These are phyloP conservation scores for Xylariaceae sp. DNA, from an alignment of 2,329 filamentous ascomycete species.

Conservation along the genomic window DNA sequence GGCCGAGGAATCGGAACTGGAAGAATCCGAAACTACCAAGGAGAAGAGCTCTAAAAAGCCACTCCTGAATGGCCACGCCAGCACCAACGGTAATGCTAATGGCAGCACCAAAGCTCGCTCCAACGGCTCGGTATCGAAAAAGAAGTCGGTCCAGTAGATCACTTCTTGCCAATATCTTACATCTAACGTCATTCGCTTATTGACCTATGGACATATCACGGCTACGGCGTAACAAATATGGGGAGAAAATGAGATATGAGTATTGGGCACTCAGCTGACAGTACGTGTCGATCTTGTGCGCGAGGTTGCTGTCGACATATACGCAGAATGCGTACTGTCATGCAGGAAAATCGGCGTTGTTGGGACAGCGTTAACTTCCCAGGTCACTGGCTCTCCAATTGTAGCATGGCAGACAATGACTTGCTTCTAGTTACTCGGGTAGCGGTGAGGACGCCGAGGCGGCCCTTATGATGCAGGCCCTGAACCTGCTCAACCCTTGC, in stretches of 20 bases:
- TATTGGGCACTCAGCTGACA: too few relatives aligned
- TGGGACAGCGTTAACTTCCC: slow-evolving; percentile 10
- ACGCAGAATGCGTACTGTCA: slow-evolving; percentile 2
- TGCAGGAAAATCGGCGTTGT: slow-evolving; percentile 12
- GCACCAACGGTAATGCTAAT: slow-evolving; percentile 20
- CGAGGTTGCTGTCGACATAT: too few relatives aligned
- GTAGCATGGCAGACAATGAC: slow-evolving; percentile 6
- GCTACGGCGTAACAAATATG: slow-evolving; percentile 11
- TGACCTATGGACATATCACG: slow-evolving; percentile 2
- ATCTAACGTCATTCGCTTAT: slow-evolving; percentile 13
- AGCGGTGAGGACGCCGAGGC: neutral
- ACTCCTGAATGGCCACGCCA: slow-evolving; percentile 22
- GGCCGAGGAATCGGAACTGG: slow-evolving; percentile 57
- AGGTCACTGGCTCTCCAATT: slow-evolving; percentile 14
- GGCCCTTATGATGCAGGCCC: neutral
- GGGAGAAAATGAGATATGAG: neutral
- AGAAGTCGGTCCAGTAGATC: slow-evolving; percentile 19
- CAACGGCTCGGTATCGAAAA: slow-evolving; percentile 18
- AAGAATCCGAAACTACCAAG: slow-evolving; percentile 31
- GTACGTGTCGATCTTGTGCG: too few relatives aligned
- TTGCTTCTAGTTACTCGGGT: neutral
- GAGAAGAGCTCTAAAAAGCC: slow-evolving; percentile 17
- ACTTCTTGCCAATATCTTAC: slow-evolving; percentile 1
- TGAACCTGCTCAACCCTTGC: neutral
- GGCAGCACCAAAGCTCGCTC: slow-evolving; percentile 15